A percentile compares a stretch with the other conserved stretches of the same genome.
These are phyloP conservation scores for Aspergillus quadrilineatus DNA, from an alignment of 2,329 filamentous ascomycete genomes.

Conservation along the genomic window DNA sequence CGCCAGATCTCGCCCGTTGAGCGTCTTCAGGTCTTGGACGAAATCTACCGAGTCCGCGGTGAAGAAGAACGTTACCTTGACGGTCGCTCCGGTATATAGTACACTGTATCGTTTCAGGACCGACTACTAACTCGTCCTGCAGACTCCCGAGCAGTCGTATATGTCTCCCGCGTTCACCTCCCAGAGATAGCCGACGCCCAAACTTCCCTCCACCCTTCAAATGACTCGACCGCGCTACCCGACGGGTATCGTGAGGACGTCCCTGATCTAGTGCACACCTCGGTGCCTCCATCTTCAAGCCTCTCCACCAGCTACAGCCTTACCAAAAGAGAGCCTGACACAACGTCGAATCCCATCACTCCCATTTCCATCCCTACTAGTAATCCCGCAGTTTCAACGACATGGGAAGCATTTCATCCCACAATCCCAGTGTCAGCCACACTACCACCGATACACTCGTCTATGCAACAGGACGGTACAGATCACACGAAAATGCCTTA, in stretches of 20 bases:
- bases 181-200: slow-evolving; percentile 24
- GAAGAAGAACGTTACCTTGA: slow-evolving; percentile 34
- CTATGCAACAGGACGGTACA: not conserved
- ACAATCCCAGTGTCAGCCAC: slow-evolving; percentile 2
- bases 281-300: slow-evolving; percentile 21
- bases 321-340: not conserved
- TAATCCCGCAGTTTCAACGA: not conserved
- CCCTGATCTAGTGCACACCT: slow-evolving; percentile 23
- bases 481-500: not conserved
- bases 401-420: slow-evolving; percentile 16
- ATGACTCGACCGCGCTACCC: slow-evolving; percentile 9
- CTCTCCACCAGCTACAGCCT: slow-evolving; percentile 8
- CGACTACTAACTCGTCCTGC: not conserved
- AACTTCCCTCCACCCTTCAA: slow-evolving; percentile 19
- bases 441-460: slow-evolving; percentile 14
- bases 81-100: slow-evolving; percentile 29
- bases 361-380: not conserved
- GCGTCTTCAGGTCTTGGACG: slow-evolving; percentile 32
- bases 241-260: slow-evolving; percentile 18
- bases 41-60: slow-evolving; percentile 36
- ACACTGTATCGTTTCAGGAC: not conserved
- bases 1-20: slow-evolving; percentile 32
- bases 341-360: slow-evolving; percentile 2
- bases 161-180: slow-evolving; percentile 30
- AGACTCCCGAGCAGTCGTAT: slow-evolving; percentile 30